Evolutionary conservation across 2,329 filamentous ascomycete species (phyloP).

Genomic region (Talaromyces albobiverticillius): DNA sequence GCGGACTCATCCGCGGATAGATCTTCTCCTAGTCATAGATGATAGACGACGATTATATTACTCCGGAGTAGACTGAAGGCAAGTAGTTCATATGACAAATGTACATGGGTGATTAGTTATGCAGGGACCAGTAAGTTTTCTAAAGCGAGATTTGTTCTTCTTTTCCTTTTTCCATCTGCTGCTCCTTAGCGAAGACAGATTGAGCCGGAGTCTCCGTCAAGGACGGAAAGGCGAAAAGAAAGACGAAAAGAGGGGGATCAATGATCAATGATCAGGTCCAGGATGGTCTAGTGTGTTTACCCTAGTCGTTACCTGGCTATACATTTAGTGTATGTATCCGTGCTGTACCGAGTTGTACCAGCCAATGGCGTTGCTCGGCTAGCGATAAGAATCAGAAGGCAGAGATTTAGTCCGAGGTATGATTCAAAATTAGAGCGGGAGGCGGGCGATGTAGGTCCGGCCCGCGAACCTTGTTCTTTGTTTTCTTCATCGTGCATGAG

Average conservation of each 20-base stretch:
- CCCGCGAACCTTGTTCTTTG: constrained; percentile 11
- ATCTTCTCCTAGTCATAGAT: too few relatives aligned
- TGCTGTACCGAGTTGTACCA: background rate
- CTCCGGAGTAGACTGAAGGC: too few relatives aligned
- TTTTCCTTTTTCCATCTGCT: background rate
- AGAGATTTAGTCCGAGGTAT: background rate
- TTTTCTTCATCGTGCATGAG: background rate
- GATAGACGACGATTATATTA: too few relatives aligned
- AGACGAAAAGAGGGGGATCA: background rate
- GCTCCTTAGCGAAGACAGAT: background rate
- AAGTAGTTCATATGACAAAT: too few relatives aligned
- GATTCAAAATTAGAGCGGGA: background rate
- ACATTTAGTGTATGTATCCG: too few relatives aligned
- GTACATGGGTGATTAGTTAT: too few relatives aligned
- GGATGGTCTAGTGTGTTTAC: background rate
- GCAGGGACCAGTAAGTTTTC: constrained; percentile 10
- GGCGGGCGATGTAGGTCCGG: constrained; percentile 10
- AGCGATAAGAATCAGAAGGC: constrained; percentile 12
- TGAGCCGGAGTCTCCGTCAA: background rate
- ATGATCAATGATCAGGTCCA: background rate
- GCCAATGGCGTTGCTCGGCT: background rate
- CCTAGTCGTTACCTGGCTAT: background rate
- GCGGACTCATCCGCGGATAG: too few relatives aligned
- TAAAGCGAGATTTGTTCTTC: background rate
- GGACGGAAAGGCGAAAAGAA: background rate